These are phyloP conservation scores for Aspergillus campestris DNA, from an alignment of 495 filamentous ascomycete genomes.

Conservation along the genomic window DNA sequence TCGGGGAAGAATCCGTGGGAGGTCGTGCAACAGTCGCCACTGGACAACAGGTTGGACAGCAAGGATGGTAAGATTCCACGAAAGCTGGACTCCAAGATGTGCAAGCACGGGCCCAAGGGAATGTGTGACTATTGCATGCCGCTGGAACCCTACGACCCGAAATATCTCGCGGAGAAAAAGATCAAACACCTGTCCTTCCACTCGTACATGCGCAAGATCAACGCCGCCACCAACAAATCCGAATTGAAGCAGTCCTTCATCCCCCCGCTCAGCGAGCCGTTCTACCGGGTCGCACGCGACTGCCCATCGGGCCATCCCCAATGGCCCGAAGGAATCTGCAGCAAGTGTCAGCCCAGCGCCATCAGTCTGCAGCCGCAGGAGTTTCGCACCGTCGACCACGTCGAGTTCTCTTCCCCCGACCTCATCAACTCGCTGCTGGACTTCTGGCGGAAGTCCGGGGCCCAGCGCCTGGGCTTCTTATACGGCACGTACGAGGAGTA, in stretches of 20 bases:
- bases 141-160: constrained; percentile 82
- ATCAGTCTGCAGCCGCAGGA: constrained; percentile 91
- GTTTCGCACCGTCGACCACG: constrained; percentile 97
- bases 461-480: constrained; percentile 80
- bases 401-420: constrained; percentile 79
- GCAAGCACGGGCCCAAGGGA: constrained; percentile 87
- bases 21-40: constrained; percentile 69
- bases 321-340: constrained; percentile 98
- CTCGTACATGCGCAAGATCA: constrained; percentile 87
- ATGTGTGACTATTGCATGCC: constrained; percentile 99
- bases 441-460: constrained; percentile 75
- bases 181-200: constrained; percentile 98
- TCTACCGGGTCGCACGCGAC: constrained; percentile 77
- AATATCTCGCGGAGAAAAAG: constrained; percentile 87
- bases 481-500: constrained; percentile 93
- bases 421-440: constrained; percentile 82
- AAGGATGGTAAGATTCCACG: constrained; percentile 89
- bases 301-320: constrained; percentile 88
- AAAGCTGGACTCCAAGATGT: constrained; percentile 73
- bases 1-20: constrained; percentile 91
- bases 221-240: constrained; percentile 90
- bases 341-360: constrained; percentile 95
- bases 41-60: constrained; percentile 81
- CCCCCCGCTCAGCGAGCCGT: constrained; percentile 89
- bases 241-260: constrained; percentile 90